These are phyloP conservation scores for Talaromyces liani DNA, from an alignment of 495 filamentous ascomycete genomes.

Conservation along the genomic window DNA sequence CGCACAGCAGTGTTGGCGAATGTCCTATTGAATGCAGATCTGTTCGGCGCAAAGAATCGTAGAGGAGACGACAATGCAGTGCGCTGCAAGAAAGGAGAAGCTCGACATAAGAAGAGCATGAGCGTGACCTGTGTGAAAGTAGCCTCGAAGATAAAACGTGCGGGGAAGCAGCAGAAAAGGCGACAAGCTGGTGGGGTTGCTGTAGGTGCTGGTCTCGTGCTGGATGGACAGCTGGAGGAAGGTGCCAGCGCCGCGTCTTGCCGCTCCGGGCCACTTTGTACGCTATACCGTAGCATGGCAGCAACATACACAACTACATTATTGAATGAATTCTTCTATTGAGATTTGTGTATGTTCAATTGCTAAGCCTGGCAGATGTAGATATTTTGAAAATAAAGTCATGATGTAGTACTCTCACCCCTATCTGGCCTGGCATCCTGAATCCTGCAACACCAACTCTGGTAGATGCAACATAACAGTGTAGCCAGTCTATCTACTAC, in stretches of 20 bases:
- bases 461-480: too few relatives aligned
- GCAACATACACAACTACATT: not conserved
- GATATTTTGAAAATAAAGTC: too few relatives aligned
- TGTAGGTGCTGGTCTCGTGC: slow-evolving; percentile 5
- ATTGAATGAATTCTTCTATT: not conserved
- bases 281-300: not conserved
- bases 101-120: slow-evolving; percentile 36
- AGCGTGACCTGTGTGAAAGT: slow-evolving; percentile 11
- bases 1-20: slow-evolving; percentile 21
- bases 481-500: too few relatives aligned
- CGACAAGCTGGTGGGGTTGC: slow-evolving; percentile 3
- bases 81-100: slow-evolving; percentile 27
- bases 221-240: not conserved
- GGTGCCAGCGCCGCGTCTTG: not conserved
- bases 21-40: slow-evolving; percentile 3
- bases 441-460: too few relatives aligned
- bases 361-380: not conserved
- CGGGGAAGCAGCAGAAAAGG: not conserved
- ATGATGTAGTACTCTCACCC: too few relatives aligned
- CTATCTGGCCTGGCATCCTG: too few relatives aligned
- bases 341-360: not conserved
- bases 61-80: slow-evolving; percentile 26
- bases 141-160: not conserved
- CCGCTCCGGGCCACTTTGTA: not conserved
- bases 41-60: slow-evolving; percentile 10